Evolutionary conservation across 31 red algal species (phyloP).

Genomic region (Endocladia muricata): DNA sequence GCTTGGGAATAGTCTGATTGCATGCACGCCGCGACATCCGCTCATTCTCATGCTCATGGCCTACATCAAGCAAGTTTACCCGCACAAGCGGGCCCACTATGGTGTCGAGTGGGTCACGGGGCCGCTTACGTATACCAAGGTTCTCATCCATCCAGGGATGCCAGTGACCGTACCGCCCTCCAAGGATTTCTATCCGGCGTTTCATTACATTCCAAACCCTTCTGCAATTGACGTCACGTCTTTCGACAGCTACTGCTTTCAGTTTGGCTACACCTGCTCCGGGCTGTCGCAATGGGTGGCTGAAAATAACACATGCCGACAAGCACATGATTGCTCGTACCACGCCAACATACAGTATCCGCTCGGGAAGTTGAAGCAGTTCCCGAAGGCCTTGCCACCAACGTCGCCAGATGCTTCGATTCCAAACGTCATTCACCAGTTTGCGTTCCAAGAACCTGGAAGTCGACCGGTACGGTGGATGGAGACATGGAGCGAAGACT

Average conservation of each 20-base stretch:
- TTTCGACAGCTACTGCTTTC: constrained; percentile 65
- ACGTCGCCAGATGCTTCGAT: constrained; percentile 2
- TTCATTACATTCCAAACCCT: constrained; percentile 70
- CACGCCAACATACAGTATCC: constrained; percentile 41
- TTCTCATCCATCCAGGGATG: constrained; percentile 46
- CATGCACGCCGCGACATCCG: constrained; percentile 66
- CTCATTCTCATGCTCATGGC: constrained; percentile 64
- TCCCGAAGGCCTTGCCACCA: constrained; percentile 9
- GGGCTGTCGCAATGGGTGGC: constrained; percentile 63
- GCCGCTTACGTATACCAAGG: constrained; percentile 65
- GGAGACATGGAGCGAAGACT: constrained; percentile 45
- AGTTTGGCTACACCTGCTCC: constrained; percentile 75
- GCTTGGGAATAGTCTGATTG: constrained; percentile 67
- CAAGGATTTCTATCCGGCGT: constrained; percentile 62
- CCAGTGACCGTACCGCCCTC: constrained; percentile 51
- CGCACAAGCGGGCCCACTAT: constrained; percentile 60
- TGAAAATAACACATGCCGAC: constrained; percentile 58
- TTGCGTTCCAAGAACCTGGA: constrained; percentile 19
- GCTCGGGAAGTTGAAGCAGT: constrained; percentile 54
- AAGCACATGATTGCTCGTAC: constrained; percentile 44
- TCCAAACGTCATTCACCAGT: constrained; percentile 58
- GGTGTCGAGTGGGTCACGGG: constrained; percentile 83
- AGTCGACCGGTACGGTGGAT: constrained; percentile 46
- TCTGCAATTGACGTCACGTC: constrained; percentile 58
- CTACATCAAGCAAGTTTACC: constrained; percentile 64